These are phyloP conservation scores for Umbelopsis ramanniana DNA, from an alignment of 192 early-diverging fungal genomes.

Conservation along the genomic window DNA sequence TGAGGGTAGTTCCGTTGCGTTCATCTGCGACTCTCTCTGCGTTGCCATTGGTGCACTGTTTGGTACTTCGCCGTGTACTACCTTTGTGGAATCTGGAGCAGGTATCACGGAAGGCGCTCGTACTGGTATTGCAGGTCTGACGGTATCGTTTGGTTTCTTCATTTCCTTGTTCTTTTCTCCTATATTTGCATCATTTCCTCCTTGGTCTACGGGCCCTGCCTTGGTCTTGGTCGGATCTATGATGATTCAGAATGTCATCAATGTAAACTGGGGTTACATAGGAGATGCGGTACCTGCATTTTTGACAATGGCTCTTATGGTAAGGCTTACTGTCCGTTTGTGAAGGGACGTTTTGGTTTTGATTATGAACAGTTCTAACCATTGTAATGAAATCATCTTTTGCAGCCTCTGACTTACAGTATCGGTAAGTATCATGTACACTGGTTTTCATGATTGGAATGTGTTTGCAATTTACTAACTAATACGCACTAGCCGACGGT, in stretches of 20 bases:
- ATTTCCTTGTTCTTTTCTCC: constrained; percentile 82
- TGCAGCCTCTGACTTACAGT: constrained; percentile 70
- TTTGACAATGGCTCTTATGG: constrained; percentile 72
- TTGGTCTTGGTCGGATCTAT: constrained; percentile 77
- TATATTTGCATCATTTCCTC: constrained; percentile 82
- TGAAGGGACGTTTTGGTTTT: neutral
- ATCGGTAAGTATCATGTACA: constrained; percentile 35
- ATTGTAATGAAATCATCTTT: neutral
- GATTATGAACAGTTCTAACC: neutral
- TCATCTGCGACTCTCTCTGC: constrained; percentile 69
- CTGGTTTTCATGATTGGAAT: neutral
- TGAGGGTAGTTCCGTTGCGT: constrained; percentile 74
- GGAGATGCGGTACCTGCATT: constrained; percentile 81
- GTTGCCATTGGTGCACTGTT: constrained; percentile 69
- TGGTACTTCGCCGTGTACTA: constrained; percentile 75
- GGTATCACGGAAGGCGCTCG: constrained; percentile 82
- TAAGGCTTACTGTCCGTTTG: neutral
- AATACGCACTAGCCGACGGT: constrained; percentile 57
- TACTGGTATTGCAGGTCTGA: constrained; percentile 76
- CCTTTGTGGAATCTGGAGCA: constrained; percentile 83
- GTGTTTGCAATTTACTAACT: neutral
- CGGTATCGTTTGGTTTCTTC: constrained; percentile 71
- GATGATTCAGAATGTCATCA: constrained; percentile 71
- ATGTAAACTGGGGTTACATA: constrained; percentile 81
- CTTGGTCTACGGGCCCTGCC: constrained; percentile 84